phyloP scores from a whole-genome alignment of 2,329 filamentous ascomycete species.

The Cytospora piceae region DNA sequence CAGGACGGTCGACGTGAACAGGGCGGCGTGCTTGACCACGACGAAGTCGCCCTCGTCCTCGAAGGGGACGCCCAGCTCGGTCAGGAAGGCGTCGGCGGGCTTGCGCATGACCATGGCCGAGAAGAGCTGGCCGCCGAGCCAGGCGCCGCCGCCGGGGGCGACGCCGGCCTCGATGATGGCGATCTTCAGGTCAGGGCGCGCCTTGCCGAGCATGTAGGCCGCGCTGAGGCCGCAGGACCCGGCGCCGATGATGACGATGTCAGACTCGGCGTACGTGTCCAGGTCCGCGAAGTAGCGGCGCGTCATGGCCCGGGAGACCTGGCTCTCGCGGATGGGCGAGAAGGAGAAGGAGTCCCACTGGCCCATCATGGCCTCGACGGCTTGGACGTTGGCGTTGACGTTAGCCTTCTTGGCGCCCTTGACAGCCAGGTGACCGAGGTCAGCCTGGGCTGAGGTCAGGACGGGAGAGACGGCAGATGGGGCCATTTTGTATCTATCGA shows the following conservation, averaged over 20 bases:
- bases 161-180: slow-evolving; percentile 89
- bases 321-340: slow-evolving; percentile 84
- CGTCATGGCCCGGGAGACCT: slow-evolving; percentile 93
- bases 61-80: slow-evolving; percentile 79
- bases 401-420: slow-evolving; percentile 46
- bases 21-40: slow-evolving; percentile 89
- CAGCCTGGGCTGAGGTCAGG: slow-evolving; percentile 54
- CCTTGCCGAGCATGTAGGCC: slow-evolving; percentile 81
- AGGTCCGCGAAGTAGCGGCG: slow-evolving; percentile 90
- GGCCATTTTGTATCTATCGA: slow-evolving; percentile 64
- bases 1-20: slow-evolving; percentile 88
- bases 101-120: slow-evolving; percentile 95
- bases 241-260: slow-evolving; percentile 91
- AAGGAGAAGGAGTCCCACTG: slow-evolving; percentile 86
- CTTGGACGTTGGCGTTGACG: slow-evolving; percentile 46
- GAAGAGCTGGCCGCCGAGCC: slow-evolving; percentile 94
- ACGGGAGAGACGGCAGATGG: slow-evolving; percentile 69
- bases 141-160: slow-evolving; percentile 84
- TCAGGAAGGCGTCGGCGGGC: slow-evolving; percentile 83
- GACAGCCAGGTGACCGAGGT: slow-evolving; percentile 36
- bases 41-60: slow-evolving; percentile 89
- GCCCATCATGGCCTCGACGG: slow-evolving; percentile 67
- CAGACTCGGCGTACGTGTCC: slow-evolving; percentile 86
- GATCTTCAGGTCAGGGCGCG: slow-evolving; percentile 88
- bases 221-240: slow-evolving; percentile 86